Evolutionary conservation across 805 yeast species (phyloP), one percentile per base, ranked within the genome.

Genomic region (Saturnispora sanitii): DNA sequence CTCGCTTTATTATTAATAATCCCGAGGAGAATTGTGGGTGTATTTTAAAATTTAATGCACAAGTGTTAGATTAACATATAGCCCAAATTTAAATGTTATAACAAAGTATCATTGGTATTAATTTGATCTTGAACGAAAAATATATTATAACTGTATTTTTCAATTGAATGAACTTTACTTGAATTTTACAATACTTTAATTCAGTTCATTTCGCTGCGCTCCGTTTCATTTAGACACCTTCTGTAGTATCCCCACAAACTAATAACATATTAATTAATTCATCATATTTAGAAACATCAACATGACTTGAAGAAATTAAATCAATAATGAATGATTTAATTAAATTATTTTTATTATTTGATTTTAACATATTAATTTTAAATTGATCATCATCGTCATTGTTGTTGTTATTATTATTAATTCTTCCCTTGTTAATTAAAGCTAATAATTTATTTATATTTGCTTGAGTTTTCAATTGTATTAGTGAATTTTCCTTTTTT

Each of bases 221-320:
- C 16, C 27, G 29, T 48, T 53, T 9, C 53, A 53, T 47, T 19
- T 44, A 45, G 21, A 54, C 57, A 35, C 54, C 56, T 27, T 52
- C 52, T 15, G 51, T 49, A 35, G 53, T 53, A 36, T 57, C 58
- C 12, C 59, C 58, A 42, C 64, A 55, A 22, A 43, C 51, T 23
- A 56, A 38, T 12, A 64, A 47, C 5, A 59, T 57, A 3, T 59
- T 56, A 7, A 40, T 42, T 22, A 65, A 40, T 9, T 41, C 43
- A 5, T 53, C 54, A 41, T 65, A 65, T 1, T 50, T 40, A 9
- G 46, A 44, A 55, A 68, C 53, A 41, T 66, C 52, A 1, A 59
- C 43, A 16, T 47, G 47, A 2, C 58, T 45, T 11, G 66, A 56
- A 1, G 66, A 54, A 0, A 66, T 50, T 21, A 62, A 42, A 18